Evolutionary conservation across 2,329 filamentous ascomycete species (phyloP).

Genomic region (Pyrenochaeta sp.): DNA sequence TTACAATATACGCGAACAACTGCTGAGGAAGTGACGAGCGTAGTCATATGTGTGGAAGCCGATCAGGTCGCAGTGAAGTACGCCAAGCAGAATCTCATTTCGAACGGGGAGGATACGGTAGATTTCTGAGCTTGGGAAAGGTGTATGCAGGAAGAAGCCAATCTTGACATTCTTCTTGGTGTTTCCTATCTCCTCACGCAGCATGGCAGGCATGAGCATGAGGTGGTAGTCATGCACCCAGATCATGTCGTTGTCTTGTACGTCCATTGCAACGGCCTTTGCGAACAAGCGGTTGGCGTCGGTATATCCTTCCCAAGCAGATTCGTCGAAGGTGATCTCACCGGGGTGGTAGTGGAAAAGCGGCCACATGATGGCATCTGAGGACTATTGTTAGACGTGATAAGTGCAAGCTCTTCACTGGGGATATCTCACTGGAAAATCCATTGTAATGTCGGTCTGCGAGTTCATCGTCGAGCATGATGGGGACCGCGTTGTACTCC

Average conservation of each 20-base stretch:
- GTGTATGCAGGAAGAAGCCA: conserved; percentile 97
- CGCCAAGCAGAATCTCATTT: conserved; percentile 84
- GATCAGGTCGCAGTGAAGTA: conserved; percentile 92
- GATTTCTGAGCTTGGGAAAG: conserved; percentile 96
- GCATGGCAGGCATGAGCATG: conserved; percentile 95
- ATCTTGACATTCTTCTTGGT: conserved; percentile 93
- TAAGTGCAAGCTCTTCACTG: not conserved
- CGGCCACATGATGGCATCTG: conserved; percentile 95
- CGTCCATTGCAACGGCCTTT: conserved; percentile 83
- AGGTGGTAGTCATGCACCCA: conserved; percentile 99
- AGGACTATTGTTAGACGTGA: conserved; percentile 7
- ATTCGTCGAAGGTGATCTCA: conserved; percentile 97
- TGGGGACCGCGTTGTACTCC: conserved; percentile 87
- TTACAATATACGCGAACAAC: conserved; percentile 90
- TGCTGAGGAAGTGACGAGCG: conserved; percentile 95
- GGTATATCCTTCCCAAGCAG: conserved; percentile 90
- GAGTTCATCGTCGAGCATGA: conserved; percentile 92
- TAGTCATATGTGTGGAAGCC: conserved; percentile 99
- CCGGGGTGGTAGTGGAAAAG: conserved; percentile 98
- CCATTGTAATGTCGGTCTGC: conserved; percentile 98
- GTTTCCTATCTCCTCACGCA: conserved; percentile 85
- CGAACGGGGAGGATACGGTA: conserved; percentile 94
- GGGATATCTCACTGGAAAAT: conserved; percentile 78
- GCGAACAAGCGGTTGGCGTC: conserved; percentile 94
- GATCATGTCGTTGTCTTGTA: conserved; percentile 91